A percentile compares a stretch with the other conserved stretches of the same genome.
Conservation (phyloP, 1,284 basidiomycete genomes). For the Pascua guehoae region DNA sequence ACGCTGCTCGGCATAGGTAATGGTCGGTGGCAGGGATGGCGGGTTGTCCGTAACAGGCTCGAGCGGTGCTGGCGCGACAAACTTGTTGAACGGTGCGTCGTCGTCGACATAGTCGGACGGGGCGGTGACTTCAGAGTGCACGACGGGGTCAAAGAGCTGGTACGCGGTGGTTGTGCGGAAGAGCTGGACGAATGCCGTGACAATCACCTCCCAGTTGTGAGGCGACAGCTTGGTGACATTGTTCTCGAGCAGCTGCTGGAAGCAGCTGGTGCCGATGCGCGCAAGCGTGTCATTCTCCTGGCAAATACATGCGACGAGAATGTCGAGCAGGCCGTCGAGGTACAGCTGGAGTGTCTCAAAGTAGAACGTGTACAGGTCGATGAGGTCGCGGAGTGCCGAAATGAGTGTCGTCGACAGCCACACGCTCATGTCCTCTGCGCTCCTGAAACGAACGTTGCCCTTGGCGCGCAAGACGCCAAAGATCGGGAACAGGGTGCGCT, state of each 20-base stretch:
- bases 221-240: slow-evolving; percentile 86
- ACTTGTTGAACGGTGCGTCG: slow-evolving; percentile 47
- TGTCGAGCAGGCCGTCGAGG: slow-evolving; percentile 84
- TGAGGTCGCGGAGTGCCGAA: slow-evolving; percentile 90
- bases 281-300: slow-evolving; percentile 99
- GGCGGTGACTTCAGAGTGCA: slow-evolving; percentile 72
- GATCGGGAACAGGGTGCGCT: slow-evolving; percentile 96
- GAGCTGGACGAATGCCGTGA: slow-evolving; percentile 88
- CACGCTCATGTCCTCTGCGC: slow-evolving; percentile 98
- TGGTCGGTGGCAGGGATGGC: slow-evolving; percentile 22
- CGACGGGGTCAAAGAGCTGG: slow-evolving; percentile 88
- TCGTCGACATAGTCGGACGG: slow-evolving; percentile 55
- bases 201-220: slow-evolving; percentile 85
- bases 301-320: slow-evolving; percentile 95
- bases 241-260: slow-evolving; percentile 92
- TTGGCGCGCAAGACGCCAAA: slow-evolving; percentile 77
- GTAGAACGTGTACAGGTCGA: slow-evolving; percentile 94
- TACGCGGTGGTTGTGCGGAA: slow-evolving; percentile 97
- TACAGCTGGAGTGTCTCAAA: slow-evolving; percentile 88
- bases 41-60: slow-evolving; percentile 30
- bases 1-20: slow-evolving; percentile 62
- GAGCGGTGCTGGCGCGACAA: slow-evolving; percentile 46
- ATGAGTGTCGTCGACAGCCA: slow-evolving; percentile 99
- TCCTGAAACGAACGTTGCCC: slow-evolving; percentile 81
- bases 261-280: slow-evolving; percentile 93